phyloP scores from a whole-genome alignment of 257 asterid species.

The Solanum chiquidenum region DNA sequence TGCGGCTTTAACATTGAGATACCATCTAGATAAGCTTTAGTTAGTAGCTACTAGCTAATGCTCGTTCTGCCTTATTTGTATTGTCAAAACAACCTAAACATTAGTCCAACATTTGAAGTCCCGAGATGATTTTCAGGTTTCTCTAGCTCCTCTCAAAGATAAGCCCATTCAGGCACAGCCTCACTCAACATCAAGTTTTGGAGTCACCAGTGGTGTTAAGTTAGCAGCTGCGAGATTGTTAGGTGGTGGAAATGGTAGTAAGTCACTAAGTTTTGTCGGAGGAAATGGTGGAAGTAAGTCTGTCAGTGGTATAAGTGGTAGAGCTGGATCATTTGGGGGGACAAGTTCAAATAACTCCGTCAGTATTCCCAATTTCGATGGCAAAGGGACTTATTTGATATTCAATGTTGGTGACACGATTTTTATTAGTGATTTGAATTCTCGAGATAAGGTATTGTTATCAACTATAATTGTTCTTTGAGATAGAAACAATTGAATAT shows the following conservation, averaged over 20 bases:
- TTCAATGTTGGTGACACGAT: conserved; percentile 94
- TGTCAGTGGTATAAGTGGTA: conserved; percentile 39
- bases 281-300: conserved; percentile 91
- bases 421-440: conserved; percentile 81
- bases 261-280: conserved; percentile 92
- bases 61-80: not conserved
- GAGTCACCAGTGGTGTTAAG: conserved; percentile 87
- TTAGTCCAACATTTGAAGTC: not conserved
- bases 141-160: conserved; percentile 89
- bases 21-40: not conserved
- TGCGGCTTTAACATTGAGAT: not conserved
- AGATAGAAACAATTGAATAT: not conserved
- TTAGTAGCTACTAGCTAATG: not conserved
- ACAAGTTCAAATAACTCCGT: conserved; percentile 56
- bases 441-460: conserved; percentile 87
- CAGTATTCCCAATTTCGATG: conserved; percentile 75
- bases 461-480: conserved; percentile 3
- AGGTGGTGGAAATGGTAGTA: conserved; percentile 85
- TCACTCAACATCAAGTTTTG: conserved; percentile 54
- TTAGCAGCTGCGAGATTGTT: conserved; percentile 92
- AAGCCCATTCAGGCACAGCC: conserved; percentile 61
- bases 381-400: conserved; percentile 89
- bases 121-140: conserved; percentile 46
- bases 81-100: not conserved
- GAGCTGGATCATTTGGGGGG: conserved; percentile 76